Conservation (phyloP, 805 yeast species). For the Starmerella apicola region DNA sequence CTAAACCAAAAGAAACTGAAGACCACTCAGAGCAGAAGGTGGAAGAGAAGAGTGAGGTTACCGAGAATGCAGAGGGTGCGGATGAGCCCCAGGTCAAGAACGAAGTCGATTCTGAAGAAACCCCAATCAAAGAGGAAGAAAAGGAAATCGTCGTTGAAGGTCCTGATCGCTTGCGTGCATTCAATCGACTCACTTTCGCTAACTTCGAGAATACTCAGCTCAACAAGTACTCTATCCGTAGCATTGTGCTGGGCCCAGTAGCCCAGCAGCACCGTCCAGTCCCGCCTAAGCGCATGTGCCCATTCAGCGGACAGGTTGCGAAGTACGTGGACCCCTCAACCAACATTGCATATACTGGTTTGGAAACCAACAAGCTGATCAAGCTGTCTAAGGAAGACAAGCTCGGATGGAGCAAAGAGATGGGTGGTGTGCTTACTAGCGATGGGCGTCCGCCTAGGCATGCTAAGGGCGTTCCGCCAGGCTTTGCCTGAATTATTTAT, state of each 20-base stretch:
- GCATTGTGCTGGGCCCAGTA: slow-evolving; percentile 50
- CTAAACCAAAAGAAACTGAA: background rate
- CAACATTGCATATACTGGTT: slow-evolving; percentile 75
- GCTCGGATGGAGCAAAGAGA: slow-evolving; percentile 39
- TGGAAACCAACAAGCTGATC: slow-evolving; percentile 64
- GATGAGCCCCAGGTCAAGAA: slow-evolving; percentile 24
- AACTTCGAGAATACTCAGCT: slow-evolving; percentile 30
- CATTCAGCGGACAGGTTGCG: slow-evolving; percentile 65
- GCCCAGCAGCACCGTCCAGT: slow-evolving; percentile 16
- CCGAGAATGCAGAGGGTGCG: slow-evolving; percentile 29
- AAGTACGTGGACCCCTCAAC: slow-evolving; percentile 77
- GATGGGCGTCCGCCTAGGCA: slow-evolving; percentile 26
- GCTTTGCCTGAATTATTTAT: slow-evolving; percentile 35
- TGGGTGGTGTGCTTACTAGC: slow-evolving; percentile 34
- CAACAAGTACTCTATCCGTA: slow-evolving; percentile 22
- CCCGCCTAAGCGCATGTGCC: slow-evolving; percentile 50
- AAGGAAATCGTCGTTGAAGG: too few species aligned
- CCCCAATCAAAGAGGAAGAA: background rate
- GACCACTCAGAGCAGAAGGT: slow-evolving; percentile 23
- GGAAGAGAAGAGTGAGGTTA: slow-evolving; percentile 22
- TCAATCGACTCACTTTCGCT: slow-evolving; percentile 39
- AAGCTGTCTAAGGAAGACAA: slow-evolving; percentile 37
- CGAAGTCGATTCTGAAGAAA: slow-evolving; percentile 4
- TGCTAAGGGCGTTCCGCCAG: slow-evolving; percentile 67
- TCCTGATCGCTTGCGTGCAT: slow-evolving; percentile 9